Percentiles rank a stretch among this genome's conserved stretches.
Evolutionary conservation across 2,329 filamentous ascomycete species (phyloP).

Genomic region (Xylariaceae sp.): DNA sequence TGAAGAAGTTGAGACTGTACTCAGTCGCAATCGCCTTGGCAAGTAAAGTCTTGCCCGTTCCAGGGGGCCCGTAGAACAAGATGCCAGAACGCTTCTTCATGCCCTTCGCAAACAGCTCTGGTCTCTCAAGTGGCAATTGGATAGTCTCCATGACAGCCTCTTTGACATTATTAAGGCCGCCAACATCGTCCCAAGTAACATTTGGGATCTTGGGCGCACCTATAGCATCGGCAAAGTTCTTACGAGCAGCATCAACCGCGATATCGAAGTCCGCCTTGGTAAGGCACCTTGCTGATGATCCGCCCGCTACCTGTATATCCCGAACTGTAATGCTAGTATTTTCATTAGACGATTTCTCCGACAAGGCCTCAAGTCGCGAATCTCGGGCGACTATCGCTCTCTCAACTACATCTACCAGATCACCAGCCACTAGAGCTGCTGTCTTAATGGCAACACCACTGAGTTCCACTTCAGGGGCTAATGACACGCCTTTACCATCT

Average conservation of each 20-base stretch:
- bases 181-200: conserved; percentile 93
- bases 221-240: conserved; percentile 97
- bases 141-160: conserved; percentile 97
- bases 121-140: conserved; percentile 83
- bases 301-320: conserved; percentile 86
- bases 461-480: conserved; percentile 81
- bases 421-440: conserved; percentile 88
- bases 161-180: conserved; percentile 89
- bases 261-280: conserved; percentile 81
- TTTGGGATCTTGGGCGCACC: conserved; percentile 97
- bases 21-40: conserved; percentile 92
- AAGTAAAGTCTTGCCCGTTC: conserved; percentile 87
- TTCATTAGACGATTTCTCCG: conserved; percentile 41
- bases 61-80: conserved; percentile 85
- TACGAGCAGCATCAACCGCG: conserved; percentile 92
- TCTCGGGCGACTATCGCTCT: conserved; percentile 75
- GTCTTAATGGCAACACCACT: conserved; percentile 88
- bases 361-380: conserved; percentile 70
- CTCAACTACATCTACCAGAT: conserved; percentile 91
- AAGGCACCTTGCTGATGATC: conserved; percentile 71
- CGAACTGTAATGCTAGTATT: conserved; percentile 57
- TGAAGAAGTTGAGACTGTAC: conserved; percentile 93
- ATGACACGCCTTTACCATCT: conserved; percentile 67
- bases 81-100: conserved; percentile 98
- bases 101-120: conserved; percentile 91